A percentile compares a stretch with the other conserved stretches of the same genome.
Conservation (phyloP, 371 early-diverging fungal species). For the Parasitella parasitica region DNA sequence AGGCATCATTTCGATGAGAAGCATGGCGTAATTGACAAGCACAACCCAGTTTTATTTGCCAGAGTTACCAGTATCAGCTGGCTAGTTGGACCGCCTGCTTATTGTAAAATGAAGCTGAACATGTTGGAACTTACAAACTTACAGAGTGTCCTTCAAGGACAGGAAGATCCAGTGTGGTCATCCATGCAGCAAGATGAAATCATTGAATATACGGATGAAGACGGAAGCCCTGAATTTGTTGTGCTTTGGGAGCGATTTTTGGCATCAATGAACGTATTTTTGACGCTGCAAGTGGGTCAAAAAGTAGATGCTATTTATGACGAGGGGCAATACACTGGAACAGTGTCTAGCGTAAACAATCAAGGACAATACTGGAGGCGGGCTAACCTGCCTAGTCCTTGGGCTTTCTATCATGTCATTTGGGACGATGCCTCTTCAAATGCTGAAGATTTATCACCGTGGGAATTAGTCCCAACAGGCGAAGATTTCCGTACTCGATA, state of each 20-base stretch:
- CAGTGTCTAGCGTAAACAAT: slow-evolving; percentile 37
- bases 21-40: slow-evolving; percentile 42
- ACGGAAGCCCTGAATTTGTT: slow-evolving; percentile 71
- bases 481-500: slow-evolving; percentile 40
- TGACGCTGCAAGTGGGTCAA: slow-evolving; percentile 46
- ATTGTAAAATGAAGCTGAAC: slow-evolving; percentile 57
- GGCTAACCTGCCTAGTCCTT: slow-evolving; percentile 43
- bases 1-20: slow-evolving; percentile 53
- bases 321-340: slow-evolving; percentile 63
- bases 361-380: slow-evolving; percentile 37
- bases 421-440: slow-evolving; percentile 45
- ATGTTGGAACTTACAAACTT: slow-evolving; percentile 38
- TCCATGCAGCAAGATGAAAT: slow-evolving; percentile 41
- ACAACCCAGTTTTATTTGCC: slow-evolving; percentile 60
- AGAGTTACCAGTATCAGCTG: slow-evolving; percentile 58
- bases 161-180: slow-evolving; percentile 40
- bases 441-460: slow-evolving; percentile 45
- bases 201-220: slow-evolving; percentile 72
- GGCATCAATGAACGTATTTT: slow-evolving; percentile 53
- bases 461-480: slow-evolving; percentile 55
- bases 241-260: slow-evolving; percentile 65
- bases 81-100: slow-evolving; percentile 73
- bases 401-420: slow-evolving; percentile 56
- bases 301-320: slow-evolving; percentile 67
- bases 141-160: slow-evolving; percentile 1